These are phyloP conservation scores for Tolypocladium inflatum DNA, from an alignment of 2,329 filamentous ascomycete genomes.

Conservation along the genomic window DNA sequence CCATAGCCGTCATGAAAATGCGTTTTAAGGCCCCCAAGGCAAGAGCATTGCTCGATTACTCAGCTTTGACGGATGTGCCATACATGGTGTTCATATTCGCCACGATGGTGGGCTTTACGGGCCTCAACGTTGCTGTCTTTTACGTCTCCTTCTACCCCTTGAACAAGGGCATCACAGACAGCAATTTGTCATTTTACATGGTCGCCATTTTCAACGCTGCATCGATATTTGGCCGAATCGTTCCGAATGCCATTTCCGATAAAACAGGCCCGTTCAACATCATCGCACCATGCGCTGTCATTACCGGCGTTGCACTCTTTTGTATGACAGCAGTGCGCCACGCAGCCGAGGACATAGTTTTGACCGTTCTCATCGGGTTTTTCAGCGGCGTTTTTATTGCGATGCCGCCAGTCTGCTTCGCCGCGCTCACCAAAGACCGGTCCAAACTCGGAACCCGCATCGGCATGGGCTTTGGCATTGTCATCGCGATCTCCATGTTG, in stretches of 20 bases:
- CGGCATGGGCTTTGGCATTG: slow-evolving; percentile 23
- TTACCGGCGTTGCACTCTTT: slow-evolving; percentile 21
- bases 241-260: slow-evolving; percentile 28
- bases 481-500: slow-evolving; percentile 21
- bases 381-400: slow-evolving; percentile 32
- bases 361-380: slow-evolving; percentile 28
- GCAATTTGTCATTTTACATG: slow-evolving; percentile 28
- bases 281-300: slow-evolving; percentile 15
- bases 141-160: slow-evolving; percentile 28
- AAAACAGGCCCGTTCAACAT: slow-evolving; percentile 25
- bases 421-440: slow-evolving; percentile 27
- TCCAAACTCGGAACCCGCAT: slow-evolving; percentile 31
- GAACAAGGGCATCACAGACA: slow-evolving; percentile 16
- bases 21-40: slow-evolving; percentile 20
- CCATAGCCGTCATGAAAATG: slow-evolving; percentile 26
- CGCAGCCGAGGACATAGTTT: slow-evolving; percentile 21
- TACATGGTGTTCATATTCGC: slow-evolving; percentile 12
- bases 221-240: slow-evolving; percentile 33
- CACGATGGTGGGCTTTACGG: slow-evolving; percentile 27
- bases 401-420: slow-evolving; percentile 28
- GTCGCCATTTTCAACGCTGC: slow-evolving; percentile 37
- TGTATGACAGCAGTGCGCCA: slow-evolving; percentile 24
- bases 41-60: slow-evolving; percentile 3
- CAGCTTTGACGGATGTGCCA: slow-evolving; percentile 12
- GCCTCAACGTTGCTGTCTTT: slow-evolving; percentile 27